phyloP scores from a whole-genome alignment of 2,329 filamentous ascomycete genomes.

The Xylariales sp. region DNA sequence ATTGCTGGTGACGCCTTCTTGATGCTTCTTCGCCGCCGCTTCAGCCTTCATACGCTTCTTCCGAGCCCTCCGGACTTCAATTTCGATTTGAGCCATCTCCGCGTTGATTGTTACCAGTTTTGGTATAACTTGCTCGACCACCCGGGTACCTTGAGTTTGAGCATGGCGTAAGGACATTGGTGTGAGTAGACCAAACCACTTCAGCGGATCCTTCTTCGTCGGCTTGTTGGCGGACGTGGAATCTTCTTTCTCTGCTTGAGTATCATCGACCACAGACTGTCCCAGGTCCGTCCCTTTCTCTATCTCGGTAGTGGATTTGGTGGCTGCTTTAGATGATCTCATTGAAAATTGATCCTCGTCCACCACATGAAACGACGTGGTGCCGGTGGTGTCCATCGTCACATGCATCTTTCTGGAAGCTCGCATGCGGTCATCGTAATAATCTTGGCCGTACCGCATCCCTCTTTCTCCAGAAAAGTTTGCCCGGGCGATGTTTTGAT shows the following conservation, averaged over 20 bases:
- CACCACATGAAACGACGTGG: not conserved
- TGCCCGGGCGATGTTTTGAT: conserved; percentile 62
- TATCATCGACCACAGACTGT: conserved; percentile 12
- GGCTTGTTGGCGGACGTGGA: conserved; percentile 8
- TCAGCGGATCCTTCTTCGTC: conserved; percentile 47
- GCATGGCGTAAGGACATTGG: conserved; percentile 50
- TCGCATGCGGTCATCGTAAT: conserved; percentile 71
- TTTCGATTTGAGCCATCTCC: conserved; percentile 62
- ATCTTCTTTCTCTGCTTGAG: conserved; percentile 6
- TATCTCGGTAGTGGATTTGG: not conserved
- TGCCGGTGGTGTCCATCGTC: conserved; percentile 1
- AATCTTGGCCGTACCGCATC: conserved; percentile 61
- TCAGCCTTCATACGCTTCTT: conserved; percentile 50
- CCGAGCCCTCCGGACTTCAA: conserved; percentile 59
- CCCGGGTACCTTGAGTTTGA: conserved; percentile 52
- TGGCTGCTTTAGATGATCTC: not conserved
- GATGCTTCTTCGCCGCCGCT: conserved; percentile 26
- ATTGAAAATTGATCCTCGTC: not conserved
- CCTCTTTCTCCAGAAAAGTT: conserved; percentile 66
- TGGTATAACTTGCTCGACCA: conserved; percentile 54
- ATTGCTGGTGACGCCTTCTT: conserved; percentile 6
- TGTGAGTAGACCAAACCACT: conserved; percentile 52
- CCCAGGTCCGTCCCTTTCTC: not conserved
- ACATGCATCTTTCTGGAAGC: conserved; percentile 44
- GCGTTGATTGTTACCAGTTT: conserved; percentile 51